Evolutionary conservation across 2,329 filamentous ascomycete species (phyloP).

Genomic region (Exophiala spinifera): DNA sequence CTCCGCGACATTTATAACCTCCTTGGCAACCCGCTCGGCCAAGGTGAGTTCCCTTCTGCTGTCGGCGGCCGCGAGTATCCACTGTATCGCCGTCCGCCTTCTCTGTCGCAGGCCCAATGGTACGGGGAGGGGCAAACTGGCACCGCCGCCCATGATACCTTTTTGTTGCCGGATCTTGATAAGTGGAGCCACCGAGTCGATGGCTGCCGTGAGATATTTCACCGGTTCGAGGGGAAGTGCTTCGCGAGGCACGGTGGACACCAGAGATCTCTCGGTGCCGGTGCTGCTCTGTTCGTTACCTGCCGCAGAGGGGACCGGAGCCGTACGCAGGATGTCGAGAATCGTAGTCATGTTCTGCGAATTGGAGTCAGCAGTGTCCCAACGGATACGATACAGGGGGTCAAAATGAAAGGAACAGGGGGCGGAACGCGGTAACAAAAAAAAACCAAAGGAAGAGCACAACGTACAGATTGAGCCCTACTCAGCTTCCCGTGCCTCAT

Average conservation of each 20-base stretch:
- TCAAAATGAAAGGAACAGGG: no score
- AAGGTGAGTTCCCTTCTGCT: conserved; percentile 74
- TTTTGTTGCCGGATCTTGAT: conserved; percentile 73
- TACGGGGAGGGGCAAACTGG: conserved; percentile 74
- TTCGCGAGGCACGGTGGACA: conserved; percentile 70
- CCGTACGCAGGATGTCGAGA: conserved; percentile 78
- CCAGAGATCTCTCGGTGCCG: conserved; percentile 32
- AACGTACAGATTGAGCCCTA: conserved; percentile 74
- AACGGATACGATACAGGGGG: no score
- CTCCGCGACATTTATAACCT: conserved; percentile 83
- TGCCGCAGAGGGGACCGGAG: conserved; percentile 72
- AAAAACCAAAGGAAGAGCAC: not conserved
- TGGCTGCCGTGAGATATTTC: conserved; percentile 81
- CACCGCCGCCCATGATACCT: conserved; percentile 81
- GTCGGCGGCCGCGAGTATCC: conserved; percentile 82
- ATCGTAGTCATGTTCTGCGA: conserved; percentile 77
- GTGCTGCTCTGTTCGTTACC: not conserved
- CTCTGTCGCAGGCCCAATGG: conserved; percentile 74
- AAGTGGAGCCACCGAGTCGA: conserved; percentile 90
- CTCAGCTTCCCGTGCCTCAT: conserved; percentile 91
- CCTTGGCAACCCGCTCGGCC: conserved; percentile 75
- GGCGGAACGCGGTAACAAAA: no score
- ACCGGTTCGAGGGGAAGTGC: conserved; percentile 87
- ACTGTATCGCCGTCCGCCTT: conserved; percentile 73
- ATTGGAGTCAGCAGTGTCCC: not conserved